Evolutionary conservation across 768 basidiomycete genomes (phyloP), one percentile per base, ranked within the genome.

Genomic region (Gloeophyllum trabeum): DNA sequence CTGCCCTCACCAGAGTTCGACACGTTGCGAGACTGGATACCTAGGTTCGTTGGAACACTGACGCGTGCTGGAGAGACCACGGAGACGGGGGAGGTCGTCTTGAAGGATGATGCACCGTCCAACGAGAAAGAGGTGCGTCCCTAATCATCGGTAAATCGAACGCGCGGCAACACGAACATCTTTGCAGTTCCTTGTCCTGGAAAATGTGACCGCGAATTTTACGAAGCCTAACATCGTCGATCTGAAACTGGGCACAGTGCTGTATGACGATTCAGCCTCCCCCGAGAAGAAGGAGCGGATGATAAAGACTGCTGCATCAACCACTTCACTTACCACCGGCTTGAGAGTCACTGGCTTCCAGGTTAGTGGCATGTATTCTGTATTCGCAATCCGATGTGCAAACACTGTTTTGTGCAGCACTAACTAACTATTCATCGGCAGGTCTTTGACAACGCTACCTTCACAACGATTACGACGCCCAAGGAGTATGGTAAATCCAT

Each of bases 271-370:
- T 18, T 55, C 57, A 10, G 62, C 66, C 19, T 54, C 56, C 71
- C 83, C 73, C 2, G 87, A 85, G 44, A 99, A 99, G 63, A 69
- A 73, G 45, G 70, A 62, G 30, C 76, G 86, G 20, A 92, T 93
- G 92, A 64, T 72, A 43, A 69, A 75, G 51, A 67, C 70, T 1
- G 90, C 90, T 1, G 65, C 61, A 22, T 61, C 70, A 6, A 81
- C 87, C 0, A 97, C 94, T 1, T 82, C 76, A 6, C 55, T 69
- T 2, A 73, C 79, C 57, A 83, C 80, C 1, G 96, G 94, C 0
- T 47, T 97, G 3, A 63, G 88, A 28, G 59, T 97, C 39, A 96
- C 92, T 2, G 96, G 88, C 5, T 97, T 90, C 60, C 87, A 91
- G 69, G 94, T 91, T 48, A 41, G 72, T 56, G n/a, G n/a, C n/a